Percentiles rank a stretch among this genome's conserved stretches.
phyloP scores from a whole-genome alignment of 441 rosid genomes.

The Erodium moschatum region DNA sequence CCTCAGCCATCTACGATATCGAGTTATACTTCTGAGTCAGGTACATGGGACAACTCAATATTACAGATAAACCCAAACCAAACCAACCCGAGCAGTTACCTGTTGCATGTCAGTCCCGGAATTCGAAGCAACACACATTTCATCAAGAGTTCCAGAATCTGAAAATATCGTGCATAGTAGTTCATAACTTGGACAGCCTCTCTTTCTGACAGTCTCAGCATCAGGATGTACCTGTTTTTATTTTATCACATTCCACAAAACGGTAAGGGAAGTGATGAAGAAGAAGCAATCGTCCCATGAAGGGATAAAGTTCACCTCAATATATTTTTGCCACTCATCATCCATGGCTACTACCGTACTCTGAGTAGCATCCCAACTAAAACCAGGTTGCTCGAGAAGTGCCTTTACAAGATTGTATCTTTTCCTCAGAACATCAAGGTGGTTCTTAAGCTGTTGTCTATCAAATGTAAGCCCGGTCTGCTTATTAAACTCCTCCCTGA shows the following conservation, averaged over 20 bases:
- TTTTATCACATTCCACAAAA: too few relatives aligned
- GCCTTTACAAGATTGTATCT: conserved; percentile 5
- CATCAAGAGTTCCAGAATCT: conserved; percentile 20
- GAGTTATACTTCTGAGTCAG: not conserved
- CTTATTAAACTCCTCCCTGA: conserved; percentile 5
- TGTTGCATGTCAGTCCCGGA: not conserved
- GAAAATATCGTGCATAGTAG: conserved; percentile 42
- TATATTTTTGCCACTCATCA: conserved; percentile 4
- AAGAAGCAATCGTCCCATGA: not conserved
- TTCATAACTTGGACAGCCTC: conserved; percentile 42
- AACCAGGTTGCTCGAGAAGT: not conserved
- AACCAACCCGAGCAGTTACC: not conserved
- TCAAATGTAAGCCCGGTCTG: conserved; percentile 2
- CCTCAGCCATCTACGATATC: not conserved
- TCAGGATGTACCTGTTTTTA: conserved; percentile 54
- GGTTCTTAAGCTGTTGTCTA: conserved; percentile 3
- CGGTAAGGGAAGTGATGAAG: not conserved
- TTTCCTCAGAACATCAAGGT: conserved; percentile 3
- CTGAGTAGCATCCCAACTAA: conserved; percentile 3
- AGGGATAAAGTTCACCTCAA: not conserved
- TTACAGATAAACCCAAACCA: not conserved
- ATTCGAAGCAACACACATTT: not conserved
- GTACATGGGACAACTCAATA: not conserved
- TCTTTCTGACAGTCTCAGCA: conserved; percentile 37
- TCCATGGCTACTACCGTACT: not conserved